A percentile compares a stretch with the other conserved stretches of the same genome.
These are phyloP conservation scores for Tulasnella sp. DNA, from an alignment of 768 basidiomycete species.

Conservation along the genomic window DNA sequence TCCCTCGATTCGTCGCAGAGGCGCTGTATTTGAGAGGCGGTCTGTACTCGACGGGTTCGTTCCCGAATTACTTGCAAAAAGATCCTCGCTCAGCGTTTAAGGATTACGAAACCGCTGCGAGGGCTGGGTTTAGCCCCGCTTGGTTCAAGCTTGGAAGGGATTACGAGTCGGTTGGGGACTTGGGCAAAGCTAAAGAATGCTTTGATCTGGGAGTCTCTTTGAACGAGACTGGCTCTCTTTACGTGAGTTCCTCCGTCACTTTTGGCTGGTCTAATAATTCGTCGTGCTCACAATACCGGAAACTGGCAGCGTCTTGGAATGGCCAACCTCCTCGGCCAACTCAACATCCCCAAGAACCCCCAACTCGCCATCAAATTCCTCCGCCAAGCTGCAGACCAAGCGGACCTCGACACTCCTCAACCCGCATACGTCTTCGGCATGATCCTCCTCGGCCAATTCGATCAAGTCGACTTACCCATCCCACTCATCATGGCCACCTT, in stretches of 20 bases:
- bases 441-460: slow-evolving; percentile 75
- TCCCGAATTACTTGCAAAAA: slow-evolving; percentile 36
- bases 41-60: slow-evolving; percentile 55
- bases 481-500: slow-evolving; percentile 49
- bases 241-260: slow-evolving; percentile 44
- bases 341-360: slow-evolving; percentile 50
- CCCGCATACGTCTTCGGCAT: slow-evolving; percentile 87
- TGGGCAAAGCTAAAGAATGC: slow-evolving; percentile 66
- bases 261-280: not conserved
- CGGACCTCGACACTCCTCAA: slow-evolving; percentile 70
- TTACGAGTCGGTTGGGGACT: slow-evolving; percentile 78
- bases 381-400: slow-evolving; percentile 64
- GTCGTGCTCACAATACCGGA: not conserved
- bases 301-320: slow-evolving; percentile 72
- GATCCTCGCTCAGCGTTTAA: slow-evolving; percentile 78
- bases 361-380: slow-evolving; percentile 61
- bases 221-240: slow-evolving; percentile 70
- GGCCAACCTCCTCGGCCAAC: slow-evolving; percentile 85
- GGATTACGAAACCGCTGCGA: slow-evolving; percentile 78
- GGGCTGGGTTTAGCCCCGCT: slow-evolving; percentile 64
- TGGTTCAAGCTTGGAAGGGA: slow-evolving; percentile 92
- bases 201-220: slow-evolving; percentile 74
- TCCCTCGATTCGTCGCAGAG: slow-evolving; percentile 49
- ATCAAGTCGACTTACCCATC: slow-evolving; percentile 48
- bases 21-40: slow-evolving; percentile 70